Evolutionary conservation across 345 rosid species (phyloP).

Genomic region (Hibiscus syriacus): DNA sequence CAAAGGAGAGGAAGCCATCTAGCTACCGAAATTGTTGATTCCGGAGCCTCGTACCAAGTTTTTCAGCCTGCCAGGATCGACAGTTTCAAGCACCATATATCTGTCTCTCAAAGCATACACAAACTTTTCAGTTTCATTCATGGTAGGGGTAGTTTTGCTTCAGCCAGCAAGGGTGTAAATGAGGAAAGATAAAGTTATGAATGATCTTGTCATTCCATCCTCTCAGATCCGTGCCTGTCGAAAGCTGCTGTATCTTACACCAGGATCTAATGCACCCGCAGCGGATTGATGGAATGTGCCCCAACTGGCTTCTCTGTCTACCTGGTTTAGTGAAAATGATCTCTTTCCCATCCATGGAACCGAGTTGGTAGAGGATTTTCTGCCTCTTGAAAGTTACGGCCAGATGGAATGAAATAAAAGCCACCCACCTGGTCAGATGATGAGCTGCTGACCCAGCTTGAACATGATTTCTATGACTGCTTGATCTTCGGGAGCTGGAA

Average conservation of each 20-base stretch:
- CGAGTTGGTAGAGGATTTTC: constrained; percentile 31
- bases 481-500: constrained; percentile 46
- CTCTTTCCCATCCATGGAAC: constrained; percentile 71
- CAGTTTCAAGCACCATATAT: constrained; percentile 40
- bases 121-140: constrained; percentile 28
- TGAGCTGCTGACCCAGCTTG: constrained; percentile 55
- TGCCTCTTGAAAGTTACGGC: constrained; percentile 46
- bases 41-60: constrained; percentile 35
- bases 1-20: constrained; percentile 22
- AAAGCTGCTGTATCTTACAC: constrained; percentile 39
- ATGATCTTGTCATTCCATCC: constrained; percentile 53
- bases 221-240: constrained; percentile 74
- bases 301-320: constrained; percentile 62
- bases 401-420: constrained; percentile 53
- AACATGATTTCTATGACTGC: constrained; percentile 41
- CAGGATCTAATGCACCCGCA: constrained; percentile 34
- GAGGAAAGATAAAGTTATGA: constrained; percentile 20
- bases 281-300: constrained; percentile 44
- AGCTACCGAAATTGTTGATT: constrained; percentile 29
- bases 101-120: constrained; percentile 53
- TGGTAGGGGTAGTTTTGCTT: constrained; percentile 26
- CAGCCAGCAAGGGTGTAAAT: constrained; percentile 17
- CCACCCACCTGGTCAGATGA: constrained; percentile 65
- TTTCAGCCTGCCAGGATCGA: constrained; percentile 20
- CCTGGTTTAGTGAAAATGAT: constrained; percentile 51